These are phyloP conservation scores for Schizothecium vesticola DNA, from an alignment of 495 filamentous ascomycete species.

Conservation along the genomic window DNA sequence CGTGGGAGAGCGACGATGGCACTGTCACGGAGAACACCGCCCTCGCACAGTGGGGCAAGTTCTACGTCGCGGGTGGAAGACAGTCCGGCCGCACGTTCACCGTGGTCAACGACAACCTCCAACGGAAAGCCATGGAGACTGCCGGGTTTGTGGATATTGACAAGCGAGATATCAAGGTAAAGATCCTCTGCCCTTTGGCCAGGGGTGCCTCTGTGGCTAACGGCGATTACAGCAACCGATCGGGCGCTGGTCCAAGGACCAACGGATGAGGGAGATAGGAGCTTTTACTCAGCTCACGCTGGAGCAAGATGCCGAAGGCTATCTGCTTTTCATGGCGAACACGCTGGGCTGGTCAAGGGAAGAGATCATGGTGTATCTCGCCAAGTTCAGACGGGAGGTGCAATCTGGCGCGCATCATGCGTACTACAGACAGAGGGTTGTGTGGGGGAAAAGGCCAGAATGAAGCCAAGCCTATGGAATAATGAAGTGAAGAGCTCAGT, in stretches of 20 bases:
- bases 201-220: too few species aligned
- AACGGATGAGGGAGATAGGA: neutral
- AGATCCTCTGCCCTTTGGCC: neutral
- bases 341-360: conserved; percentile 6
- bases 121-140: conserved; percentile 36
- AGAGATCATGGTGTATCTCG: neutral
- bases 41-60: conserved; percentile 17
- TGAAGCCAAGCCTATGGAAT: too few species aligned
- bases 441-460: conserved; percentile 6
- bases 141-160: conserved; percentile 44
- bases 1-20: conserved; percentile 19
- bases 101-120: conserved; percentile 23
- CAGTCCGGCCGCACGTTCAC: conserved; percentile 13
- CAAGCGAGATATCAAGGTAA: conserved; percentile 13
- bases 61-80: conserved; percentile 16
- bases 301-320: conserved; percentile 4
- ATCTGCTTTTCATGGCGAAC: conserved; percentile 1
- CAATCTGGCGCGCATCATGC: neutral
- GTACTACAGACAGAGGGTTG: conserved; percentile 5
- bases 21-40: conserved; percentile 9
- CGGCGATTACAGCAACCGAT: neutral
- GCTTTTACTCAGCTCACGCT: neutral
- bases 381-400: conserved; percentile 1
- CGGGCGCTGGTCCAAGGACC: neutral
- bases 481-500: too few species aligned